Evolutionary conservation across 257 asterid genomes (phyloP).

Genomic region (Solanum raphanifolium): DNA sequence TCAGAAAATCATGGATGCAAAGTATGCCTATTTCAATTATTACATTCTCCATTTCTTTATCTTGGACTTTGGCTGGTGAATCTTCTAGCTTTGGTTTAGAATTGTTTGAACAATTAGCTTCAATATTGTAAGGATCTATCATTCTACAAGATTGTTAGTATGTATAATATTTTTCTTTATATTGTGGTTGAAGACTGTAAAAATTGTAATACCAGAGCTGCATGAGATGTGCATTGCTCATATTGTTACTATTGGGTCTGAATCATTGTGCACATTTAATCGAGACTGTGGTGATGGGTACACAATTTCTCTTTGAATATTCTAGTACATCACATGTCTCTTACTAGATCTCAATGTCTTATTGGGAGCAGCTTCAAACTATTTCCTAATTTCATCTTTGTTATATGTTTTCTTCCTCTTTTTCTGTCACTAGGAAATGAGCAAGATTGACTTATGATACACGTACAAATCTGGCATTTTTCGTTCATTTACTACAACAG

Average conservation of each 20-base stretch:
- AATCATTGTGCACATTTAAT: neutral
- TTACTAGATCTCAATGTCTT: neutral
- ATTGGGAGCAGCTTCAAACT: neutral
- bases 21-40: too few species aligned
- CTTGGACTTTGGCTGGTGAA: neutral
- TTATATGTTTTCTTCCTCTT: neutral
- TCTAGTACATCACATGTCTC: neutral
- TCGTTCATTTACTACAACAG: slow-evolving; percentile 48
- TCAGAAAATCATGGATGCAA: too few species aligned
- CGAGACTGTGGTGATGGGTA: slow-evolving; percentile 53
- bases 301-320: slow-evolving; percentile 6
- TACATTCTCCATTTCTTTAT: neutral
- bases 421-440: neutral
- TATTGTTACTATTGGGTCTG: neutral
- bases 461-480: too few species aligned
- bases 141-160: neutral
- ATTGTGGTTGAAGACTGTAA: slow-evolving; percentile 53
- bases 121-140: neutral
- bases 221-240: slow-evolving; percentile 83
- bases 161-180: slow-evolving; percentile 10
- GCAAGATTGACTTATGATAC: neutral
- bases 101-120: neutral
- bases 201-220: slow-evolving; percentile 61
- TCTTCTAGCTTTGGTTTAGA: neutral
- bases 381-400: neutral